Percentiles rank a stretch among this genome's conserved stretches.
Conservation (phyloP, 225 moss, liverwort and hornwort genomes). For the Ulota crispa region DNA sequence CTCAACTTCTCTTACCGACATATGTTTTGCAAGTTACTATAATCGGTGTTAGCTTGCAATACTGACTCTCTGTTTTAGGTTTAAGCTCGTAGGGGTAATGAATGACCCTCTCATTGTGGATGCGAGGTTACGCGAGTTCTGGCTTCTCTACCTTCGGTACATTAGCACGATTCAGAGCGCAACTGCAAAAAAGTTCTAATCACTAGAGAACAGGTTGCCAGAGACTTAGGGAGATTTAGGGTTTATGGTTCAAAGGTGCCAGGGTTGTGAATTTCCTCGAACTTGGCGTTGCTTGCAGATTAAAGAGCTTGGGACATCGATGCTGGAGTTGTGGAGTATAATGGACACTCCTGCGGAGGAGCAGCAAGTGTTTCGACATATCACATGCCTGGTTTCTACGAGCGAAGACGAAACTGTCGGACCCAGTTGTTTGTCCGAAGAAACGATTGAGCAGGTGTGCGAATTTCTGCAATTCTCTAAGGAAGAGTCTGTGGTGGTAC, state of each 20-base stretch:
- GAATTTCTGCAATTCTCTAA: background rate
- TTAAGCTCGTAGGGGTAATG: too few species aligned
- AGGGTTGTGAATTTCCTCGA: too few species aligned
- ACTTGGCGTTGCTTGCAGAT: conserved; percentile 39
- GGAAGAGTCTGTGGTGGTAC: background rate
- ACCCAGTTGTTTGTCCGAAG: conserved; percentile 70
- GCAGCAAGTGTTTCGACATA: conserved; percentile 79
- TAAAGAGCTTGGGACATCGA: conserved; percentile 87
- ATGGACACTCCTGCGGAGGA: conserved; percentile 91
- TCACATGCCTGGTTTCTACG: conserved; percentile 86
- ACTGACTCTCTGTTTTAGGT: background rate
- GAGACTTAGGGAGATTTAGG: too few species aligned
- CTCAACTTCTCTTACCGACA: too few species aligned
- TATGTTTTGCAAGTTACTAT: background rate
- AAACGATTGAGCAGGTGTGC: conserved; percentile 86
- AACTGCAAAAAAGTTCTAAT: too few species aligned
- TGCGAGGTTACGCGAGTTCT: background rate
- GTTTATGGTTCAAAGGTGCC: too few species aligned
- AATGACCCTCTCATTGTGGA: background rate
- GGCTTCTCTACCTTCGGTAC: background rate
- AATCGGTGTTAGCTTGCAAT: background rate
- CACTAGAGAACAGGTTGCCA: too few species aligned
- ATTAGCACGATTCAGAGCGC: too few species aligned
- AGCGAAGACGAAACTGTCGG: conserved; percentile 71
- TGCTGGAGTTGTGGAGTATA: conserved; percentile 96